Evolutionary conservation across 805 yeast genomes (phyloP), one percentile per base, ranked within the genome.

Genomic region (Spathaspora boniae): DNA sequence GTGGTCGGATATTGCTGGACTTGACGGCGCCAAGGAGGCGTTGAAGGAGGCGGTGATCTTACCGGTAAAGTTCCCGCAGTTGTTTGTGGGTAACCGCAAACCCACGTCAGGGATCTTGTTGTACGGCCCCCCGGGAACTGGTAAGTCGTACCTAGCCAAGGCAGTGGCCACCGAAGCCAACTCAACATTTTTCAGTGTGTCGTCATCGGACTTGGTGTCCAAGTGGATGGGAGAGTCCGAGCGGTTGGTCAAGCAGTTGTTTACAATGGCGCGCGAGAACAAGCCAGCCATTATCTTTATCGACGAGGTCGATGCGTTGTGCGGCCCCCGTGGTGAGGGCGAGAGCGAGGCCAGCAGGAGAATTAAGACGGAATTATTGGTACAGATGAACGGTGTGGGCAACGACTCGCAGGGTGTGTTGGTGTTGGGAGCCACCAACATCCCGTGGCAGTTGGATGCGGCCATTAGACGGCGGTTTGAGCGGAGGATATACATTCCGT

Each of bases 141-240:
- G 98, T 70, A 93, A 93, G 54, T 91, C 98, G 2, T 93, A 82
- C 54, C 67, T 93, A 40, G 98, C 98, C 8, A 93, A 93, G 57
- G 98, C 98, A 0, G 98, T 93, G 6, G 98, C 98, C 17, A 93
- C 98, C 0, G 98, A 93, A 53, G 96, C 98, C 33, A 88, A 91
- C 57, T 86, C 97, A 0, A 93, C 98, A 0, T 93, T 93, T 51
- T 93, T 93, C 62, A 85, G 96, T 2, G 95, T 93, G 1, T 83
- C 95, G n/a, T 87, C 96, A 0, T 85, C 95, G 9, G 98, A 93
- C 60, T 73, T 93, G 50, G 98, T 93, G 3, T 83, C 95, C 46
- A 93, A 93, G 60, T 93, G 98, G 98, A 91, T 91, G 97, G 98
- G 98, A 50, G 98, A 93, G 60, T 82, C 94, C 17, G 98, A 93